These are phyloP conservation scores for Vigna mungo DNA, from an alignment of 306 rosid species.

Conservation along the genomic window DNA sequence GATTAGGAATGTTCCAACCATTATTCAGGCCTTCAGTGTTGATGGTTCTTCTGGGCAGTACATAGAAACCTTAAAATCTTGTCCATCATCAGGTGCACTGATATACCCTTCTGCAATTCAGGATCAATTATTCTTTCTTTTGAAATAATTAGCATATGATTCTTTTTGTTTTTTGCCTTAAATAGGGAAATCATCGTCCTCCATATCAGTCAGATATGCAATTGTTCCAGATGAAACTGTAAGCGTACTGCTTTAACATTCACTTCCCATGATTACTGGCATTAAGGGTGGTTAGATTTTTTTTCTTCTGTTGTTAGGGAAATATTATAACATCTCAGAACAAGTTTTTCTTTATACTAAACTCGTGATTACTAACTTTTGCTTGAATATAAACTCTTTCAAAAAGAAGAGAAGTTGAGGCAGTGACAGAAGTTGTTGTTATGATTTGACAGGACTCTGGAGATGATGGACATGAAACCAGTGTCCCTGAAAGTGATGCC, in stretches of 20 bases:
- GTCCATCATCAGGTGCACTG: slow-evolving; percentile 68
- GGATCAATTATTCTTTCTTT: neutral
- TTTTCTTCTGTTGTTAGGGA: neutral
- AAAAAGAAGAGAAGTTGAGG: slow-evolving; percentile 22
- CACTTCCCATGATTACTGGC: neutral
- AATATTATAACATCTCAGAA: too few species aligned
- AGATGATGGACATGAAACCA: slow-evolving; percentile 58
- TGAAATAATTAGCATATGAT: slow-evolving; percentile 11
- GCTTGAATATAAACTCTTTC: slow-evolving; percentile 9
- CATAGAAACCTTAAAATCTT: slow-evolving; percentile 65
- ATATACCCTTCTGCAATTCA: slow-evolving; percentile 15
- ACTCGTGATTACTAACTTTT: too few species aligned
- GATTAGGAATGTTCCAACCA: slow-evolving; percentile 76
- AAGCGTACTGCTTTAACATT: slow-evolving; percentile 52
- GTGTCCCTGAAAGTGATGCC: slow-evolving; percentile 69
- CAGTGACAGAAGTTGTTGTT: slow-evolving; percentile 12
- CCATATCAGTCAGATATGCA: slow-evolving; percentile 80
- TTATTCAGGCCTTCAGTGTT: slow-evolving; percentile 75
- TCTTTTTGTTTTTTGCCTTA: neutral
- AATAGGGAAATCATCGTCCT: slow-evolving; percentile 69
- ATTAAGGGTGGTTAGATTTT: neutral
- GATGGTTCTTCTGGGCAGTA: slow-evolving; percentile 72
- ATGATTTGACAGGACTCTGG: slow-evolving; percentile 63
- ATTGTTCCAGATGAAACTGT: slow-evolving; percentile 92
- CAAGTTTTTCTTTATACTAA: too few species aligned